phyloP scores from a whole-genome alignment of 768 basidiomycete species.

The Tricholoma terreum region DNA sequence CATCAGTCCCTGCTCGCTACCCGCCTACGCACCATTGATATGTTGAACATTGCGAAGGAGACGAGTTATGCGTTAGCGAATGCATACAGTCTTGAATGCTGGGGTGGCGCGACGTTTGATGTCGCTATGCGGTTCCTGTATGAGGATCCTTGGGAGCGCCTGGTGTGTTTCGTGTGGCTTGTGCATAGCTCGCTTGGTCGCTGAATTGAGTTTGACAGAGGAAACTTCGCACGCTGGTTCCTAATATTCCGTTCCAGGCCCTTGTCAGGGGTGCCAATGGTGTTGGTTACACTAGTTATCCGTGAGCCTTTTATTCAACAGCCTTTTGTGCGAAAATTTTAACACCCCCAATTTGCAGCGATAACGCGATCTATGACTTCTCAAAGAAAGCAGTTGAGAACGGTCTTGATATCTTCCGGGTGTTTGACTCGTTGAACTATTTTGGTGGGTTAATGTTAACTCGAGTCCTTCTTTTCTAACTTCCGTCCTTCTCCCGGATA shows the following conservation, averaged over 20 bases:
- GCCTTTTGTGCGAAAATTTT: background rate
- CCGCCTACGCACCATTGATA: conserved; percentile 91
- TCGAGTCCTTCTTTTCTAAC: background rate
- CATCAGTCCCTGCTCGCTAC: conserved; percentile 98
- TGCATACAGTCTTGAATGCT: conserved; percentile 96
- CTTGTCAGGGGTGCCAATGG: conserved; percentile 98
- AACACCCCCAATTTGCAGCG: conserved; percentile 41
- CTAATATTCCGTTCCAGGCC: conserved; percentile 98
- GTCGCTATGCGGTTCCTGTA: conserved; percentile 99
- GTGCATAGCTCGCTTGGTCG: background rate
- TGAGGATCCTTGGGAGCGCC: conserved; percentile 98
- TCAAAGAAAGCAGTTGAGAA: conserved; percentile 99
- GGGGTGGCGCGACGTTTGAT: conserved; percentile 99
- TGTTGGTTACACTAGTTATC: conserved; percentile 98
- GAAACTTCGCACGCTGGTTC: conserved; percentile 89
- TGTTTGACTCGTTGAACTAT: conserved; percentile 99
- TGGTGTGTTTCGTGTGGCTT: conserved; percentile 50
- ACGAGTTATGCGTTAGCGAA: conserved; percentile 94
- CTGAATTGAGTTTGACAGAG: conserved; percentile 45
- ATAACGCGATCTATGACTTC: conserved; percentile 99
- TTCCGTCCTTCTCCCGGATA: conserved; percentile 24
- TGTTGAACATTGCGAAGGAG: conserved; percentile 98
- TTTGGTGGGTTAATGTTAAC: conserved; percentile 53
- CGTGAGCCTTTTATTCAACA: conserved; percentile 47
- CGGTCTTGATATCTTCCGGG: conserved; percentile 98